Base-by-base conservation (phyloP, 2,329 filamentous ascomycete species). In the Colletotrichum liaoningense region DNA sequence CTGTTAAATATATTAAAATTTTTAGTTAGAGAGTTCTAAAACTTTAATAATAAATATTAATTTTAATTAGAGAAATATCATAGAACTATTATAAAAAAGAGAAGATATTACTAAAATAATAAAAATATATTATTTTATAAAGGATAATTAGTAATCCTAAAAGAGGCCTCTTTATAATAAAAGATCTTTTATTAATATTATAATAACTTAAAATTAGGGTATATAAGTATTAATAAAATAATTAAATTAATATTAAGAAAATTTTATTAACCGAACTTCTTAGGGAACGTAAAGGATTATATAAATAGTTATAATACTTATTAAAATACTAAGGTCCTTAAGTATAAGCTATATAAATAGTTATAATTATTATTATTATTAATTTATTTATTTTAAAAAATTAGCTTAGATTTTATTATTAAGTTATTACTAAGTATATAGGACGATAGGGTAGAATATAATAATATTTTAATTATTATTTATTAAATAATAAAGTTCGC, bases 121-220 rank as follows among this genome's bases (percentile, higher is more conserved):
- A 12, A 38, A 7, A 4, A 7, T 33, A 35, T 4, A 2, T 4
- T 38, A 2, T 58, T 58, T 19, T 38, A n/a, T 58, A 58, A 58
- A 58, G 0, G 0, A 58, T 6, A 6, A 12, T 8, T 58, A 33
- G 2, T 57, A 30, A 57, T 57, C 2, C 2, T 33, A 12, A n/a
- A 58, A 19, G 35, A 35, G 26, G 19, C 19, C n/a, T n/a, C n/a
- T n/a, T 24, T 54, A 22, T 9, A 24, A 54, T 24, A 12, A 30
- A 12, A 30, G 19, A 9, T 59, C 12, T 8, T 63, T 46, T 63
- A 49, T 12, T 49, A 63, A 60, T 69, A 62, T 19, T 69, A 69
- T 22, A 35, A 62, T 62, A 63, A 62, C 1, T 26, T 63, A 28
- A 69, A 38, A 14, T 26, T 11, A 19, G 24, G 8, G 2, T 69